Evolutionary conservation across 345 rosid species (phyloP).

Genomic region (Atalantia buxifolia): DNA sequence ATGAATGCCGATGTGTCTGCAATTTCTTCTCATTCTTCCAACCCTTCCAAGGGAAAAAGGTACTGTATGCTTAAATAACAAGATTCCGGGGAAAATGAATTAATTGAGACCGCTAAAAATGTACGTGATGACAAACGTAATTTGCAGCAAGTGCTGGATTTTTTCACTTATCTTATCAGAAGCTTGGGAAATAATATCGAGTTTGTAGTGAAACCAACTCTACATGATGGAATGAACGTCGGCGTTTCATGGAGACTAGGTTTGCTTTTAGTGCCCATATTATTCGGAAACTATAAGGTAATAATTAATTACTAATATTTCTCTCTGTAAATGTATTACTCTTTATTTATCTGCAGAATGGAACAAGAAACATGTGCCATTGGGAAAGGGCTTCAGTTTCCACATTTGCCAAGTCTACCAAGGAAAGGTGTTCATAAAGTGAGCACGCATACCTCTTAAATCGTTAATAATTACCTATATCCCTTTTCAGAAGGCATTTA

Average conservation of each 20-base stretch:
- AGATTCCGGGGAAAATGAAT: too few relatives aligned
- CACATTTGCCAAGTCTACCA: conserved; percentile 61
- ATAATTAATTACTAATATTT: too few relatives aligned
- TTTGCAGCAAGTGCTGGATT: conserved; percentile 72
- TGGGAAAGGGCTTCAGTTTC: conserved; percentile 80
- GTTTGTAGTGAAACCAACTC: conserved; percentile 50
- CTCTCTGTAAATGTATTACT: too few relatives aligned
- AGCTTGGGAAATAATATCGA: conserved; percentile 54
- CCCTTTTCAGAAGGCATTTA: too few relatives aligned
- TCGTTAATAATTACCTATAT: too few relatives aligned
- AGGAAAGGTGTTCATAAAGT: conserved; percentile 70
- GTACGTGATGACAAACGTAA: neutral
- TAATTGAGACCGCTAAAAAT: neutral
- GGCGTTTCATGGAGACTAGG: conserved; percentile 72
- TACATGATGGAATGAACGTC: conserved; percentile 62
- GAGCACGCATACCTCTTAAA: neutral
- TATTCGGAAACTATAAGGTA: neutral
- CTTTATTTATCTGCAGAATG: conserved; percentile 48
- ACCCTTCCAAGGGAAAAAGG: conserved; percentile 73
- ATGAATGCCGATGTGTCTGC: conserved; percentile 66
- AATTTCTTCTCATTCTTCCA: conserved; percentile 50
- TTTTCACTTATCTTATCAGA: conserved; percentile 48
- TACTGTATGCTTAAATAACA: conserved; percentile 5
- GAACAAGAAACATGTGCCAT: conserved; percentile 45
- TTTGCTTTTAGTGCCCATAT: neutral